Percentiles rank a stretch among this genome's conserved stretches.
These are phyloP conservation scores for Simmondsia chinensis DNA, from an alignment of 148 eudicot species.

Conservation along the genomic window DNA sequence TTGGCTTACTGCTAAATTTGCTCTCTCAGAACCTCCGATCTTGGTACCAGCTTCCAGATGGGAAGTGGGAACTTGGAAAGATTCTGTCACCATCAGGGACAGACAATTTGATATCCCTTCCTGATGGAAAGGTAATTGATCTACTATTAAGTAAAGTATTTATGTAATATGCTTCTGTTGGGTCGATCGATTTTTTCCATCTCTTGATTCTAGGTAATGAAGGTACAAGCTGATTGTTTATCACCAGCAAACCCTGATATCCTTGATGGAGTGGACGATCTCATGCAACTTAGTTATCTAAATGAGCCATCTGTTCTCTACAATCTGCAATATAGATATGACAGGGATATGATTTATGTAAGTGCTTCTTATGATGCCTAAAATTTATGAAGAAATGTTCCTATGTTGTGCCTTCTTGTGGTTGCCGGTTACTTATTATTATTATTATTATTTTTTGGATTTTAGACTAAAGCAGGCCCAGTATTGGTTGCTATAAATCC, in stretches of 20 bases:
- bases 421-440: slow-evolving; percentile 2
- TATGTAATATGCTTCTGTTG: neutral
- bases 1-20: slow-evolving; percentile 13
- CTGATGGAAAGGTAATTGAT: slow-evolving; percentile 72
- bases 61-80: slow-evolving; percentile 84
- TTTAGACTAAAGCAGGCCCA: slow-evolving; percentile 93
- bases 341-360: slow-evolving; percentile 76
- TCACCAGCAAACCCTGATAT: slow-evolving; percentile 92
- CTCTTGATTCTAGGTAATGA: slow-evolving; percentile 42
- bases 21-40: slow-evolving; percentile 70
- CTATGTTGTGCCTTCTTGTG: too few species aligned
- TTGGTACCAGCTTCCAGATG: slow-evolving; percentile 85
- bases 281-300: slow-evolving; percentile 90
- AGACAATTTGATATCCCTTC: slow-evolving; percentile 51
- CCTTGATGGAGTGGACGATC: slow-evolving; percentile 95
- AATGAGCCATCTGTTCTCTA: slow-evolving; percentile 87
- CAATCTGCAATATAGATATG: slow-evolving; percentile 85
- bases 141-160: neutral
- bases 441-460: slow-evolving; percentile 5
- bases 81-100: slow-evolving; percentile 51
- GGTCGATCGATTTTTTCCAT: slow-evolving; percentile 3
- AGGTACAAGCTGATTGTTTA: slow-evolving; percentile 50
- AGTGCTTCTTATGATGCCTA: slow-evolving; percentile 14
- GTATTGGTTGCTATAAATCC: slow-evolving; percentile 92
- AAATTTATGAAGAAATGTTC: slow-evolving; percentile 1